Base-by-base conservation (phyloP, 108 stramenopile species). In the Skeletonema costatum region DNA sequence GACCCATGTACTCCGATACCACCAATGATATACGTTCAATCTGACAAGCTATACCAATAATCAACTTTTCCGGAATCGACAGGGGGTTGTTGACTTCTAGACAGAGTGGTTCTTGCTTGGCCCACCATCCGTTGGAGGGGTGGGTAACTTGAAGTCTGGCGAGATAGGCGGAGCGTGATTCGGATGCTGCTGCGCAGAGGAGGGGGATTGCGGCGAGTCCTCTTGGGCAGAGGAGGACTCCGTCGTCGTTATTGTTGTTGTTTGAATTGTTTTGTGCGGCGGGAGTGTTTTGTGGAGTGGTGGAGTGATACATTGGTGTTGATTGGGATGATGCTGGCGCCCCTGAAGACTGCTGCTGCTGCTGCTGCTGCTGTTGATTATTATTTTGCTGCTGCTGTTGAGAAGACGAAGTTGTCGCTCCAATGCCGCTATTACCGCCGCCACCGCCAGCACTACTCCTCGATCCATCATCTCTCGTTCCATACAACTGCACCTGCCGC, bases 121-220 rank as follows among this genome's bases (percentile, higher is more conserved):
- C 67, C 94, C 94, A 96, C 94, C 94, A 96, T n/a, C 84, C 76
- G 71, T 85, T 65, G 67, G 56, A 35, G 79, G 81, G 13, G 83
- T 85, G 61, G 13, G 85, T 85, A 8, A 70, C 69, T 9, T 78
- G 74, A 64, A 96, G 60, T 2, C 94, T 79, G 30, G 88, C 78
- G 64, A 96, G 77, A 70, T 96, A 96, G 14, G 90, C 89, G 9
- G 77, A 64, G 30, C 92, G 87, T 6, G 91, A 88, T 81, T 96
- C 94, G 31, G 89, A 85, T 6, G 91, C 92, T 7, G 94, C 94
- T 7, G 92, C 91, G 67, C 92, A 92, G 17, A 96, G 60, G 9
- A 96, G 70, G 0, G 94, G 90, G 65, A 93, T 88, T 56, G 94
- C 92, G 16, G 92, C 94, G 2, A 96, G 64, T 14, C 94, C 94